Evolutionary conservation across 352 stramenopile genomes (phyloP), one percentile per base, ranked within the genome.

Genomic region (Pythium aristosporum): DNA sequence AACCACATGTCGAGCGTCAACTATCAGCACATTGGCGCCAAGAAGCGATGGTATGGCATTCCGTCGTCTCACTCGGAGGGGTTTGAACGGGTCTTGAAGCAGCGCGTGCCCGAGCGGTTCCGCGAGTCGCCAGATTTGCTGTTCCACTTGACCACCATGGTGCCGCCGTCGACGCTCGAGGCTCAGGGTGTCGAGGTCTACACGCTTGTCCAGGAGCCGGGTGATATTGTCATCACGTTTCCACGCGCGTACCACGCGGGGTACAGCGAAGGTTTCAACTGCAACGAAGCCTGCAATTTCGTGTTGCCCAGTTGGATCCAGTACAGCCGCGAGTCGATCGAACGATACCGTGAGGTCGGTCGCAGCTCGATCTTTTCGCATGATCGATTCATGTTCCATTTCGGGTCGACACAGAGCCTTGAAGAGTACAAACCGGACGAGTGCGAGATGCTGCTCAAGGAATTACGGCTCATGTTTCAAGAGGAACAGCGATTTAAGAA

Each of bases 1-100:
- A 99, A 99, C 74, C 98, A 98, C 82, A 95, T 99, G 73, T 99
- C 98, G 71, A 98, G 88, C 51, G 98, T 99, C 66, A 99, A 99
- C 73, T 99, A 99, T 76, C 91, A 98, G 64, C 97, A 99, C 74
- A 74, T 87, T 16, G 97, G 97, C 5, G 93, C 91, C 12, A 92
- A 96, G 21, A 99, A 99, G 68, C 92, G 97, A 50, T 99, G 97
- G 97, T 98, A 98, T 62, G 84, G 84, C 18, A 84, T 93, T 32
- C 79, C 84, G 25, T 82, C 80, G 3, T 67, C 68, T 0, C 70
- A 87, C 42, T 83, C 77, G 21, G 66, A 71, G 5, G 75, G 75
- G 25, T 91, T 93, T 58, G 84, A 91, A 47, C 57, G 62, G 0
- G 68, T 68, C 9, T 74, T 88, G 63, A 73, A 76, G 32, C 65